Evolutionary conservation across 352 stramenopile species (phyloP).

Genomic region (Phytophthora niederhauseri): DNA sequence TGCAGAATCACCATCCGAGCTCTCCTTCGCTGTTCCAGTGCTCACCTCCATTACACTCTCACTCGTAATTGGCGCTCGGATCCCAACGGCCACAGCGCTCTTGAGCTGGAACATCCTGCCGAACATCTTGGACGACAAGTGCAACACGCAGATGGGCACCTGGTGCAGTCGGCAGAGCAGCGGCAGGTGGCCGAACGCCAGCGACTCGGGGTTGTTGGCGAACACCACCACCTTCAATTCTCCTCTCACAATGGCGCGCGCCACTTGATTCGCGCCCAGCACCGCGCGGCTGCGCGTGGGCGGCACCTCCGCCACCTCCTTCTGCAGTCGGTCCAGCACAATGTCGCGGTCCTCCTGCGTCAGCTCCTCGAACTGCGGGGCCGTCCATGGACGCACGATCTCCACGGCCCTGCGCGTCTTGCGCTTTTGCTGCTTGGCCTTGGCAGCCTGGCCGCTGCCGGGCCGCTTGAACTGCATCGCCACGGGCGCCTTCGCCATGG

Average conservation of each 20-base stretch:
- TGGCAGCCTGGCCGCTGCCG: neutral
- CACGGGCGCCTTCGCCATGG: slow-evolving; percentile 22
- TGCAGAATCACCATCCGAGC: neutral
- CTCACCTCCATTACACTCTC: neutral
- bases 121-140: slow-evolving; percentile 71
- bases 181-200: slow-evolving; percentile 66
- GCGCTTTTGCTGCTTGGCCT: slow-evolving; percentile 23
- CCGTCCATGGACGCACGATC: slow-evolving; percentile 48
- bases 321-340: slow-evolving; percentile 72
- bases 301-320: slow-evolving; percentile 49
- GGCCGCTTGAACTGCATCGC: slow-evolving; percentile 38
- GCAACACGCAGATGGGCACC: slow-evolving; percentile 74
- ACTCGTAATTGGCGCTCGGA: slow-evolving; percentile 31
- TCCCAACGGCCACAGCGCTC: slow-evolving; percentile 58
- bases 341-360: slow-evolving; percentile 80
- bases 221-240: slow-evolving; percentile 71
- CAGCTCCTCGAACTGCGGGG: slow-evolving; percentile 65
- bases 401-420: slow-evolving; percentile 21
- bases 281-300: slow-evolving; percentile 40
- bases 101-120: slow-evolving; percentile 62
- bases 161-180: slow-evolving; percentile 69
- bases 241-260: slow-evolving; percentile 40
- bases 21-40: neutral
- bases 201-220: slow-evolving; percentile 63
- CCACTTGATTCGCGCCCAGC: slow-evolving; percentile 66